Base-by-base conservation (phyloP, 2,329 filamentous ascomycete species). In the Botryotinia globosa region DNA sequence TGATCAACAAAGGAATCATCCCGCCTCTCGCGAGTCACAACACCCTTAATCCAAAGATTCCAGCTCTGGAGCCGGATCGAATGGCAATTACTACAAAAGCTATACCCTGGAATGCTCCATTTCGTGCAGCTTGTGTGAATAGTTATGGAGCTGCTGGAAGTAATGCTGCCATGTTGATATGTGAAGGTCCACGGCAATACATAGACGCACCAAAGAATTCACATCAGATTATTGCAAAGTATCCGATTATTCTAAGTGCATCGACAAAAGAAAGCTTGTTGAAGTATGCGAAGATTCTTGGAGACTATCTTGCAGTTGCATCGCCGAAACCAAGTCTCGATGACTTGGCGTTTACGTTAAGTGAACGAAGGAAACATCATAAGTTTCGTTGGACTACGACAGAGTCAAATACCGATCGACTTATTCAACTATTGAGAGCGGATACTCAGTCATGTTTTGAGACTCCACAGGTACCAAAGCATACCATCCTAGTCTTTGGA, bases 1-100 rank as follows among this genome's bases (percentile, higher is more conserved):
- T 82, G 75, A 73, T 85, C 3, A 82, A 84, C 73, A 80, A 81
- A 44, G 80, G 80, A 0, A 78, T 82, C 10, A 81, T 84, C 32
- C 80, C 81, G 18, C 82, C 83, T 5, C 83, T 82, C 71, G 78
- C 77, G 45, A 81, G 83, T 51, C 83, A 83, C 62, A 77, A 80
- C 29, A 80, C 74, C 22, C 74, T 78, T 1, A 85, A 85, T 62
- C 75, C 79, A 6, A 67, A 66, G 6, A 72, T 72, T 14, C 45
- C 62, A 37, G 32, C 62, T 29, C 18, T 72, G 25, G 70, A 48
- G 22, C 59, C 48, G 4, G 61, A 66, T 58, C 34, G 25, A 32
- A 58, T 72, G 45, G 39, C 39, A 2, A 72, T 72, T 0, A 29
- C 29, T 3, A 72, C 61, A 42, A 42, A 45, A 45, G 20, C 29